Evolutionary conservation across 2,329 filamentous ascomycete genomes (phyloP).

Genomic region (Colletotrichum tofieldiae): DNA sequence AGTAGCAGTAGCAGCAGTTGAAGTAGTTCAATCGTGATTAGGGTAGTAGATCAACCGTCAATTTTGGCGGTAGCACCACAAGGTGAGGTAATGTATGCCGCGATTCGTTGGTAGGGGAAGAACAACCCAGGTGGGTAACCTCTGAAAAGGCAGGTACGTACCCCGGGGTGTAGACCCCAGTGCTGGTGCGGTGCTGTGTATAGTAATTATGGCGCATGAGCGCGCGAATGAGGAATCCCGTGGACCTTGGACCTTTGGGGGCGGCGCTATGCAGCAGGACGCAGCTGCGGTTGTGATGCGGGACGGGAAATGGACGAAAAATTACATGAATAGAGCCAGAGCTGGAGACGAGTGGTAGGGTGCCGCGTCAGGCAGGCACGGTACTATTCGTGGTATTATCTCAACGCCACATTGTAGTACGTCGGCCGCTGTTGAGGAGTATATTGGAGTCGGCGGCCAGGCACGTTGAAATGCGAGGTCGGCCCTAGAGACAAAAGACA

Average conservation of each 20-base stretch:
- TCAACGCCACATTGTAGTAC: conserved; percentile 33
- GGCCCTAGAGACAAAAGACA: conserved; percentile 15
- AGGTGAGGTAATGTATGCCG: conserved; percentile 17
- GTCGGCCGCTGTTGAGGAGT: conserved; percentile 34
- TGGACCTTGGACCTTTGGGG: conserved; percentile 6
- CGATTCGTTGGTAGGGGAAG: conserved; percentile 3
- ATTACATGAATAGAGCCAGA: background rate
- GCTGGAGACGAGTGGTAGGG: conserved; percentile 23
- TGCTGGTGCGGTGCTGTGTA: background rate
- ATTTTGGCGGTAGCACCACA: background rate
- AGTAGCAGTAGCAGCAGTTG: background rate
- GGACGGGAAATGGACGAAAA: conserved; percentile 5
- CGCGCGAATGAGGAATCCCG: conserved; percentile 7
- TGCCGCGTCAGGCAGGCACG: conserved; percentile 38
- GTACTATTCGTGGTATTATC: conserved; percentile 16
- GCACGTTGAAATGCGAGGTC: conserved; percentile 20
- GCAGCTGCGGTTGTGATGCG: conserved; percentile 29
- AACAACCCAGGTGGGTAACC: conserved; percentile 21
- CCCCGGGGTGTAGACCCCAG: background rate
- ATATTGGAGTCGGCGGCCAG: conserved; percentile 18
- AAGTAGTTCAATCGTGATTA: background rate
- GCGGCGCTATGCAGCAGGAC: conserved; percentile 17
- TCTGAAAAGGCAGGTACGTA: conserved; percentile 24
- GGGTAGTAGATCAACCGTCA: background rate
- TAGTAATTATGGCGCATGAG: conserved; percentile 26